Evolutionary conservation across 1,284 basidiomycete species (phyloP), one percentile per base, ranked within the genome.

Genomic region (Bondarzewia mesenterica): DNA sequence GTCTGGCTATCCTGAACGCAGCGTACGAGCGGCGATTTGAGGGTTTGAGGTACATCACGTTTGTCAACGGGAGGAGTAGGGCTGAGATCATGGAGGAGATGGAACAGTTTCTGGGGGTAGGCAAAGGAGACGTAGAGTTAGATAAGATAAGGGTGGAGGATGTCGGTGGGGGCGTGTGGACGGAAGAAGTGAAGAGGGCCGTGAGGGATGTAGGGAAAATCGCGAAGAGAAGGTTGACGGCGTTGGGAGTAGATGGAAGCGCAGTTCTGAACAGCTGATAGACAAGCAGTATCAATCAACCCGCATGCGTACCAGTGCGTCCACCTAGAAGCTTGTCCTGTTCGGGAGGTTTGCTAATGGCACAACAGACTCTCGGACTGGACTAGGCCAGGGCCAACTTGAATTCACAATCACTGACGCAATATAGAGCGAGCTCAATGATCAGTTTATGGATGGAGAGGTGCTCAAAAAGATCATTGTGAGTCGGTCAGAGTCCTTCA

Each of bases 11-110:
- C 55, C 75, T 95, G 44, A 95, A 95, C 57, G 71, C 68, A 6
- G 77, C 80, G 50, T 95, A 94, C 60, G 88, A 91, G 61, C 68
- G 62, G 22, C 68, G 69, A 45, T 95, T 83, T 59, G 82, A 86
- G 0, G 81, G 82, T 1, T 64, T 95, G 51, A 73, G 85, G 22
- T 95, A 90, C 60, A 88, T 94, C 66, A 94, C 91, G 3, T 95
- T 93, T 60, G 93, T 95, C 41, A 90, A 92, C 60, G 89, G 89
- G 27, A 75, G 93, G 49, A 75, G 78, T 48, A 73, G 92, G 42
- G 74, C 75, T 23, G 74, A 65, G 42, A 83, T 95, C 55, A 81
- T 82, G 41, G 73, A 80, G 53, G 90, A 93, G 66, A 81, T 95
- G 74, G 89, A 93, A 63, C 71, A 68, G 44, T 70, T 70, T 50